These are phyloP conservation scores for Psidium friedrichsthalianum DNA, from an alignment of 345 rosid species.

Conservation along the genomic window DNA sequence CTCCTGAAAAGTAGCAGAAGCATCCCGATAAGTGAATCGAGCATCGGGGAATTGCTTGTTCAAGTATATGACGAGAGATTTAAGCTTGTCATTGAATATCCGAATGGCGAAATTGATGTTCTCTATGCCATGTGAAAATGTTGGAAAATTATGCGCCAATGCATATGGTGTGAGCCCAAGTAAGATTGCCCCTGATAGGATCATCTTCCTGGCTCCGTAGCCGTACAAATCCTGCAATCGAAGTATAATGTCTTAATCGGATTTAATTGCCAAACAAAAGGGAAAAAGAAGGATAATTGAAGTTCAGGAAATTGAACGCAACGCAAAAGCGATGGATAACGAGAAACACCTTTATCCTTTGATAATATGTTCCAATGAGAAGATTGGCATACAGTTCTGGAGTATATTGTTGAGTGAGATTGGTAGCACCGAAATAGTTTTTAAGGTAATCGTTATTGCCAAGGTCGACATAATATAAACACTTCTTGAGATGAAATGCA, in stretches of 20 bases:
- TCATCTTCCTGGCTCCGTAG: constrained; percentile 54
- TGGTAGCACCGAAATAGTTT: constrained; percentile 17
- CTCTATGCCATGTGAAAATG: constrained; percentile 18
- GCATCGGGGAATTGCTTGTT: constrained; percentile 33
- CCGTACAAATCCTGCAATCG: constrained; percentile 31
- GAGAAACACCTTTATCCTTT: constrained; percentile 1
- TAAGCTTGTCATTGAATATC: constrained; percentile 41
- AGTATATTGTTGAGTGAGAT: constrained; percentile 1
- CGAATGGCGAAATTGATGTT: constrained; percentile 30
- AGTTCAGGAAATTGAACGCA: too few species aligned
- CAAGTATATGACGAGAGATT: constrained; percentile 30
- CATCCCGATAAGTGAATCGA: constrained; percentile 20
- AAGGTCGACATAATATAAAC: constrained; percentile 13
- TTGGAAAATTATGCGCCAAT: constrained; percentile 10
- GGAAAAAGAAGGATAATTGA: too few species aligned
- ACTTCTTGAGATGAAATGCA: neutral
- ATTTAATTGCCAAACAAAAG: too few species aligned
- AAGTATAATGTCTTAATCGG: too few species aligned
- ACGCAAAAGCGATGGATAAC: neutral
- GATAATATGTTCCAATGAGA: constrained; percentile 2
- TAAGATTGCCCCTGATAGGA: constrained; percentile 30
- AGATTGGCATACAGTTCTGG: constrained; percentile 3
- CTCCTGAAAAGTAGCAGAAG: neutral
- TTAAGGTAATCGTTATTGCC: constrained; percentile 26
- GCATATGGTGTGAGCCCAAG: constrained; percentile 59